A percentile compares a stretch with the other conserved stretches of the same genome.
These are phyloP conservation scores for Phlebiopsis flavidoalba DNA, from an alignment of 768 basidiomycete genomes.

Conservation along the genomic window DNA sequence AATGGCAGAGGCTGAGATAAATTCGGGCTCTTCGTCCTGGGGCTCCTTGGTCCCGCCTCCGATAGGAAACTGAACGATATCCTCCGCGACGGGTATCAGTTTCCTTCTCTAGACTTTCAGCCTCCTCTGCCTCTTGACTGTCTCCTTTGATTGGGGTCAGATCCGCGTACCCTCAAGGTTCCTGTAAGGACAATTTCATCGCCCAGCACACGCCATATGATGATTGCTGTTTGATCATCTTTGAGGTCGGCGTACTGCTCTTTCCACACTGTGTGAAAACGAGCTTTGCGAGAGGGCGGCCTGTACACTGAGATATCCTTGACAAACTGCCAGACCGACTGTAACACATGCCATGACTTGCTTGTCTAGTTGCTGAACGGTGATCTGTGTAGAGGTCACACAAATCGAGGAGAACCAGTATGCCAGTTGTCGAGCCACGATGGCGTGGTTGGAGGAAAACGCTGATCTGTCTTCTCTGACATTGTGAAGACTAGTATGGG, in stretches of 20 bases:
- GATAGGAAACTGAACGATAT: slow-evolving; percentile 19
- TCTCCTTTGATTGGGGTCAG: not conserved
- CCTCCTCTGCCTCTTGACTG: not conserved
- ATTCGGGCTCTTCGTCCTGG: slow-evolving; percentile 16
- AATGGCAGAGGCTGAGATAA: slow-evolving; percentile 8
- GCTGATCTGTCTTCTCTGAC: slow-evolving; percentile 54
- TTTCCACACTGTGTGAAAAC: slow-evolving; percentile 48
- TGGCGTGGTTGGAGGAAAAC: slow-evolving; percentile 65
- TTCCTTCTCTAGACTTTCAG: not conserved
- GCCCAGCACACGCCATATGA: slow-evolving; percentile 56
- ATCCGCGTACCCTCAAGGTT: slow-evolving; percentile 10
- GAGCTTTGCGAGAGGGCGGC: slow-evolving; percentile 42
- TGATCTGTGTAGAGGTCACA: slow-evolving; percentile 19
- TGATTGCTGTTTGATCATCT: slow-evolving; percentile 26
- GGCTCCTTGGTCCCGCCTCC: slow-evolving; percentile 9
- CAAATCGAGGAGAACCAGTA: slow-evolving; percentile 47
- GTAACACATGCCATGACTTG: slow-evolving; percentile 54
- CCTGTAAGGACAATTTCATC: slow-evolving; percentile 63
- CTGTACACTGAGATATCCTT: slow-evolving; percentile 68
- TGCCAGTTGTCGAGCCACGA: slow-evolving; percentile 71
- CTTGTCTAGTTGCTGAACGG: slow-evolving; percentile 48
- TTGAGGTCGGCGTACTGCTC: slow-evolving; percentile 25
- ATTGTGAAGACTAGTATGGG: slow-evolving; percentile 56
- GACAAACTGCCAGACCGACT: slow-evolving; percentile 57
- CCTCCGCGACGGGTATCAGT: slow-evolving; percentile 12